These are phyloP conservation scores for Fusarium graminum DNA, from an alignment of 2,329 filamentous ascomycete genomes.

Conservation along the genomic window DNA sequence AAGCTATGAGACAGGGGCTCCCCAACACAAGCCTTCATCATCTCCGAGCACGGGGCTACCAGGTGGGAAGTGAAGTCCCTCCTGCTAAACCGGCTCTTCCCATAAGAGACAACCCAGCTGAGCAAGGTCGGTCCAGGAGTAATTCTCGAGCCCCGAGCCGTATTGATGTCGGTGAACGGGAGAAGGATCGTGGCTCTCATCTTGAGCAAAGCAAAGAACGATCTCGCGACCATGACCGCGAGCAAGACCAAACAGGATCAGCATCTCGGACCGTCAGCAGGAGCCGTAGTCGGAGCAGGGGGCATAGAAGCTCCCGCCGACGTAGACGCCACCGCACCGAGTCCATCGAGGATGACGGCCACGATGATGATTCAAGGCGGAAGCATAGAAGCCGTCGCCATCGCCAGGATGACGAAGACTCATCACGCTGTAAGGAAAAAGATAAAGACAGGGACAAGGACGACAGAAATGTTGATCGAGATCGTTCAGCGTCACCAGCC, in stretches of 20 bases:
- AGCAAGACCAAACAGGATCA: conserved; percentile 52
- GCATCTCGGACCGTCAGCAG: conserved; percentile 48
- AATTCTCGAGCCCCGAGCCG: conserved; percentile 55
- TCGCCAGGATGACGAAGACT: conserved; percentile 61
- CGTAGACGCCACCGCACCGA: conserved; percentile 69
- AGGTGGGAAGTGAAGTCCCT: conserved; percentile 58
- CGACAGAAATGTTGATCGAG: conserved; percentile 65
- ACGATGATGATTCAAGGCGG: conserved; percentile 62
- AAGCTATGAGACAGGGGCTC: conserved; percentile 91
- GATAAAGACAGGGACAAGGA: conserved; percentile 56
- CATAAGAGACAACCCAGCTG: conserved; percentile 38
- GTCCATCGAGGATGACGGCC: conserved; percentile 63
- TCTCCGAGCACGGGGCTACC: conserved; percentile 67
- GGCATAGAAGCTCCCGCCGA: conserved; percentile 62
- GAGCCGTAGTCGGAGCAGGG: conserved; percentile 58
- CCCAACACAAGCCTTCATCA: conserved; percentile 84
- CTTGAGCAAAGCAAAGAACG: conserved; percentile 55
- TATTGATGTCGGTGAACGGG: conserved; percentile 51
- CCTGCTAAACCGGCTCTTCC: conserved; percentile 41
- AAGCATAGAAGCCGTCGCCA: conserved; percentile 61
- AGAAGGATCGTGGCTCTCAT: conserved; percentile 52
- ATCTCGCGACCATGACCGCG: conserved; percentile 45
- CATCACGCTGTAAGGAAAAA: conserved; percentile 50
- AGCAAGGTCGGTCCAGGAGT: conserved; percentile 59
- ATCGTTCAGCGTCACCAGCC: conserved; percentile 74